Conservation (phyloP, 139 green algal genomes). For the Monoraphidium neglectum region DNA sequence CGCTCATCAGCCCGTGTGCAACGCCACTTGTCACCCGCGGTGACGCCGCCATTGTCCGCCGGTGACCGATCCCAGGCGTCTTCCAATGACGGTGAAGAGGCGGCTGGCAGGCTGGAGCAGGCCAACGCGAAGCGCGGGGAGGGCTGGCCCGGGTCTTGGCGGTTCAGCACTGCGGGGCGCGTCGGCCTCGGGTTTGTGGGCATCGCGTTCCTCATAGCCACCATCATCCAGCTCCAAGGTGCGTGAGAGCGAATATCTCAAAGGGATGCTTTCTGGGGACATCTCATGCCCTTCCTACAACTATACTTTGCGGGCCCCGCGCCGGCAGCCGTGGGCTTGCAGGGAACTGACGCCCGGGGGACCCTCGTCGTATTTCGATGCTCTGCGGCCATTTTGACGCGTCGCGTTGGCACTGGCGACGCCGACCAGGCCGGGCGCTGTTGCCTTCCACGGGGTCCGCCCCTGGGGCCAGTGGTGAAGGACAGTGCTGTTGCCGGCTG, state of each 20-base stretch:
- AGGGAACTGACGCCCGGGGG: background rate
- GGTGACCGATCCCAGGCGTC: too few species aligned
- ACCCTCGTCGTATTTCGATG: background rate
- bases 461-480: background rate
- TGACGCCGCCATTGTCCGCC: too few species aligned
- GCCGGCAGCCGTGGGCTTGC: background rate
- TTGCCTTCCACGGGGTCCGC: background rate
- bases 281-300: too few species aligned
- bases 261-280: background rate
- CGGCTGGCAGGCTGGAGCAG: too few species aligned
- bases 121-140: too few species aligned
- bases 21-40: too few species aligned
- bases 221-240: constrained; percentile 29
- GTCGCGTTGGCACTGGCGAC: background rate
- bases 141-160: background rate
- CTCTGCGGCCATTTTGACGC: background rate
- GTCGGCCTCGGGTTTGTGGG: constrained; percentile 19
- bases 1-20: too few species aligned
- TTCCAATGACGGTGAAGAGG: too few species aligned
- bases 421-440: background rate
- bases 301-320: background rate
- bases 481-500: background rate
- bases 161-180: background rate
- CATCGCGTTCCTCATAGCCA: constrained; percentile 21
- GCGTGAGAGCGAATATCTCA: background rate